These are phyloP conservation scores for Radiomyces spectabilis DNA, from an alignment of 192 early-diverging fungal genomes.

Conservation along the genomic window DNA sequence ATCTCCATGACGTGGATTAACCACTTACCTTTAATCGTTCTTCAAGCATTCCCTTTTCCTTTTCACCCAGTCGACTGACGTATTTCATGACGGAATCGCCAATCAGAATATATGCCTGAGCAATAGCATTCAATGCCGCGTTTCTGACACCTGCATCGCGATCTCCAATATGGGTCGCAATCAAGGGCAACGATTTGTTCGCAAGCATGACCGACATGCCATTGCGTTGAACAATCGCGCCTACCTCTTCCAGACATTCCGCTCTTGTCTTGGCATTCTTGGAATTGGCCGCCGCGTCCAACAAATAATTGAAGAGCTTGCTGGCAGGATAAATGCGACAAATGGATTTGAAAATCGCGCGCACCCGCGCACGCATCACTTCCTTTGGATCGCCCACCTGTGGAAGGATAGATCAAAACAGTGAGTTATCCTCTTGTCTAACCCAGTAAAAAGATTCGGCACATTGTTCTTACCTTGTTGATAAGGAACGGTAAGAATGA, in stretches of 20 bases:
- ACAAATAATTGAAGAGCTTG: slow-evolving; percentile 64
- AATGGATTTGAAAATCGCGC: slow-evolving; percentile 62
- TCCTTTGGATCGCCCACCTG: slow-evolving; percentile 85
- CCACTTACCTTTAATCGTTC: slow-evolving; percentile 59
- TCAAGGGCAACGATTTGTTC: slow-evolving; percentile 59
- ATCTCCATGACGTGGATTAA: no score
- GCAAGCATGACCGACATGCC: slow-evolving; percentile 59
- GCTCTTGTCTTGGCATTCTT: slow-evolving; percentile 74
- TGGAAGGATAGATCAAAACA: slow-evolving; percentile 13
- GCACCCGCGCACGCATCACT: slow-evolving; percentile 62
- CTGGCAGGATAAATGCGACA: slow-evolving; percentile 72
- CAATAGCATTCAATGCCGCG: slow-evolving; percentile 64
- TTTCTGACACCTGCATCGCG: slow-evolving; percentile 77
- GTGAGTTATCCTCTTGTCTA: not conserved
- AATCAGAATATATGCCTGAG: slow-evolving; percentile 65
- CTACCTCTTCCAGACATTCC: slow-evolving; percentile 79
- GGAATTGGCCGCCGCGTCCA: slow-evolving; percentile 63
- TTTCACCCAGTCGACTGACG: slow-evolving; percentile 65
- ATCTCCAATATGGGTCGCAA: slow-evolving; percentile 71
- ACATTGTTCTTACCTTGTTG: slow-evolving; percentile 39
- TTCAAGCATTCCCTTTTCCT: slow-evolving; percentile 75
- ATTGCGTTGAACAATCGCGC: slow-evolving; percentile 61
- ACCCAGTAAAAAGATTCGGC: no score
- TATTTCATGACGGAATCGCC: slow-evolving; percentile 71
- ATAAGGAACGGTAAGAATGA: slow-evolving; percentile 63